Percentiles rank a stretch among this genome's conserved stretches.
Evolutionary conservation across 2,329 filamentous ascomycete genomes (phyloP).

Genomic region (Curvularia spicifera): DNA sequence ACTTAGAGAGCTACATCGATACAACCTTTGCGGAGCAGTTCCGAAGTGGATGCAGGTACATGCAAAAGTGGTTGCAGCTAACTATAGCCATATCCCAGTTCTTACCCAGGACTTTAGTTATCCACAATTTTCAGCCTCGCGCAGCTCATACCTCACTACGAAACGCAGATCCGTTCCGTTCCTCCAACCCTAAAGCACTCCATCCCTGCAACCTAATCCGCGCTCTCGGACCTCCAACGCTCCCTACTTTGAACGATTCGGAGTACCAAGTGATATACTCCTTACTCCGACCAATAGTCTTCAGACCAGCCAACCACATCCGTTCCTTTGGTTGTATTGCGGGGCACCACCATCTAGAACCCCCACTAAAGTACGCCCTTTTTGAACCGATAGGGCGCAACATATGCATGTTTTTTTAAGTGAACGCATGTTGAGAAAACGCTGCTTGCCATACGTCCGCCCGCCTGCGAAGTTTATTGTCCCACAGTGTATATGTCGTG

Average conservation of each 20-base stretch:
- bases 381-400: constrained; percentile 8
- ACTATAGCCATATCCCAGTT: neutral
- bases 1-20: neutral
- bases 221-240: neutral
- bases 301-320: neutral
- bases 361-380: neutral
- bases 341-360: constrained; percentile 2
- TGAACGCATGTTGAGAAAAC: neutral
- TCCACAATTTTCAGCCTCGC: neutral
- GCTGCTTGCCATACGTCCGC: neutral
- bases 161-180: neutral
- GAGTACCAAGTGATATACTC: neutral
- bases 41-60: neutral
- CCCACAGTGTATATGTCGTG: neutral
- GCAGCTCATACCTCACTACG: neutral
- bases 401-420: neutral
- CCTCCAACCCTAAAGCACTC: neutral
- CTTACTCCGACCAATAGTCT: neutral
- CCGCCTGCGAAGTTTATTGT: neutral
- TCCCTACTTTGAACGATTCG: neutral
- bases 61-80: neutral
- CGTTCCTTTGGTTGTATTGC: neutral
- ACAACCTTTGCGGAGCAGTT: neutral
- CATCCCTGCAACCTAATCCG: no score
- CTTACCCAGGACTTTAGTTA: neutral